phyloP scores from a whole-genome alignment of 495 filamentous ascomycete genomes.

The Daldinia vernicosa region DNA sequence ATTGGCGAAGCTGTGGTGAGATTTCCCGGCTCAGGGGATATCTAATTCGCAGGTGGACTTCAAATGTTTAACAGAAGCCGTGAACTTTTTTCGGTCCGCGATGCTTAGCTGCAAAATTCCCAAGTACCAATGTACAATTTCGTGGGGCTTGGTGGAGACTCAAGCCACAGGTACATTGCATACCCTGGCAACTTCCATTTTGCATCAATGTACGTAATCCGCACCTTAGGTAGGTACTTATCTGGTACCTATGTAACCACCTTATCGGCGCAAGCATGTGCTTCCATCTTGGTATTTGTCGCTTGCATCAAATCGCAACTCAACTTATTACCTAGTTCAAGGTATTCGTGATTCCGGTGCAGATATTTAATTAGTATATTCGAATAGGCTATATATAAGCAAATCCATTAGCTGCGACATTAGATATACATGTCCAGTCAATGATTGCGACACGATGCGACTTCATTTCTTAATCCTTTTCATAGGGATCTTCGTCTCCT shows the following conservation, averaged over 20 bases:
- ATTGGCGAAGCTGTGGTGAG: background rate
- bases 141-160: background rate
- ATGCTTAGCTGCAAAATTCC: background rate
- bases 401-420: conserved; percentile 3
- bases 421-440: conserved; percentile 12
- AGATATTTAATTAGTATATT: background rate
- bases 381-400: background rate
- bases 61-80: background rate
- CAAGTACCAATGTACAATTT: background rate
- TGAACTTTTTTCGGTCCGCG: conserved; percentile 1
- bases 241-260: background rate
- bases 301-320: background rate
- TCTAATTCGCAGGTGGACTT: background rate
- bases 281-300: background rate
- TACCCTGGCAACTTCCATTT: background rate
- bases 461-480: conserved; percentile 46
- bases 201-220: too few relatives aligned
- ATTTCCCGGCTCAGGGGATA: background rate
- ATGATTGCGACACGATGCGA: conserved; percentile 44
- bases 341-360: background rate
- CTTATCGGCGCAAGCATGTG: background rate
- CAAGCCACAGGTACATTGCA: background rate
- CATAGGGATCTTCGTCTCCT: conserved; percentile 46
- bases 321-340: background rate
- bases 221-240: background rate